A percentile compares a stretch with the other conserved stretches of the same genome.
Conservation (phyloP, 169 alveolate genomes). For the Eimeria maxima region DNA sequence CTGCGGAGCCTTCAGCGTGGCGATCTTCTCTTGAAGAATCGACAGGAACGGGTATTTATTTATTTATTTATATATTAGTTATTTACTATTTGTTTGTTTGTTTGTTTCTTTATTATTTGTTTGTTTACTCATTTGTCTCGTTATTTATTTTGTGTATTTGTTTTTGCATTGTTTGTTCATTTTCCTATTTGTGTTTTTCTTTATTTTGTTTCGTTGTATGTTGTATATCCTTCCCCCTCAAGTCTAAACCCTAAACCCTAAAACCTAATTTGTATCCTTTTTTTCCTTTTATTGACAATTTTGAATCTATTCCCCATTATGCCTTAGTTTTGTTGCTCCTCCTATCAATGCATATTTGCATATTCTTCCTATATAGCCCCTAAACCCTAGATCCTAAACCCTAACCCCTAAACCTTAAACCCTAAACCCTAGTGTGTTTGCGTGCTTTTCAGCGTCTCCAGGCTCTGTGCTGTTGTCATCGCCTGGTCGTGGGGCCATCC, state of each 20-base stretch:
- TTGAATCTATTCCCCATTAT: no score
- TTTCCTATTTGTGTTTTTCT: no score
- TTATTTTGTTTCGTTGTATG: no score
- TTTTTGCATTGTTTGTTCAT: neutral
- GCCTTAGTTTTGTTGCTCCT: no score
- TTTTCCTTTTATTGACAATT: no score
- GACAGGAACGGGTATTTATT: neutral
- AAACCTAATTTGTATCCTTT: neutral
- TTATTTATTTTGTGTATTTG: neutral
- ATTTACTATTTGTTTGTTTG: no score
- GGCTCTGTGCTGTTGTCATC: slow-evolving; percentile 1
- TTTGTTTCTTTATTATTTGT: no score
- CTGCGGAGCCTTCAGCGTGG: slow-evolving; percentile 32
- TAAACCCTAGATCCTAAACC: neutral
- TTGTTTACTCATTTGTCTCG: no score
- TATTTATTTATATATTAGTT: no score
- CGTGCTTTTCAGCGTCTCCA: slow-evolving; percentile 7
- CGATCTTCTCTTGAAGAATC: neutral
- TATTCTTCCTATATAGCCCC: neutral
- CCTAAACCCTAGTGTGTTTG: neutral
- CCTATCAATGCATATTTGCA: no score
- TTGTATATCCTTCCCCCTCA: neutral
- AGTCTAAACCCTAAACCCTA: neutral
- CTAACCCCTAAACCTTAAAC: no score
- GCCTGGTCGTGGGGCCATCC: neutral